A percentile compares a stretch with the other conserved stretches of the same genome.
Conservation (phyloP, 257 asterid genomes). For the Penstemon barbatus region DNA sequence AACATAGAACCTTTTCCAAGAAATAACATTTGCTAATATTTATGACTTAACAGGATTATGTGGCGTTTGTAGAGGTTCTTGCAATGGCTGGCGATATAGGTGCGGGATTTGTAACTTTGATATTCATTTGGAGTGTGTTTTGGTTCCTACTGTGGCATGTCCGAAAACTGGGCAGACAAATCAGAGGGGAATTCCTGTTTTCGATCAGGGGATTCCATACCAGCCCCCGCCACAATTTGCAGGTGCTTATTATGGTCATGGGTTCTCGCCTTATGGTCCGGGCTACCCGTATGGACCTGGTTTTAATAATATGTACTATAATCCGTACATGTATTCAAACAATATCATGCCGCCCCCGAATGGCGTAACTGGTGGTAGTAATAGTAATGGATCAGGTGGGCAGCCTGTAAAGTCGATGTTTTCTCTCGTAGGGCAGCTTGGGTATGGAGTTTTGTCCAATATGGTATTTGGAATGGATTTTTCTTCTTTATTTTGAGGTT, state of each 20-base stretch:
- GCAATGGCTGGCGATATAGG: slow-evolving; percentile 43
- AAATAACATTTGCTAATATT: too few relatives aligned
- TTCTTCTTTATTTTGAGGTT: slow-evolving; percentile 11
- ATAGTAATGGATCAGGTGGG: slow-evolving; percentile 1
- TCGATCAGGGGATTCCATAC: slow-evolving; percentile 25
- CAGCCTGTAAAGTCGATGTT: slow-evolving; percentile 36
- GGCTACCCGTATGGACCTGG: slow-evolving; percentile 21
- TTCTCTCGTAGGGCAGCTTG: slow-evolving; percentile 36
- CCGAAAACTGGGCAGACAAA: neutral
- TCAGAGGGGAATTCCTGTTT: slow-evolving; percentile 31
- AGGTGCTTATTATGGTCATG: slow-evolving; percentile 7
- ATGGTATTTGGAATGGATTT: slow-evolving; percentile 42
- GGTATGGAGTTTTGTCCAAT: slow-evolving; percentile 38
- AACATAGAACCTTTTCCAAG: too few relatives aligned
- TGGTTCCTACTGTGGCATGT: slow-evolving; percentile 25
- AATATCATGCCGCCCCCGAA: slow-evolving; percentile 23
- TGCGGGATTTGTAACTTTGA: slow-evolving; percentile 33
- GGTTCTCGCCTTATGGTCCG: slow-evolving; percentile 21
- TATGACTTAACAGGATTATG: slow-evolving; percentile 4
- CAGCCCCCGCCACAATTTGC: slow-evolving; percentile 28
- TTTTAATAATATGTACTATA: neutral
- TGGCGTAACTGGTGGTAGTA: slow-evolving; percentile 10
- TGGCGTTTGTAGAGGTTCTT: slow-evolving; percentile 29
- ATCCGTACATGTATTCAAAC: slow-evolving; percentile 28
- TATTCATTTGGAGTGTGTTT: slow-evolving; percentile 43